Conservation (phyloP, 306 rosid genomes). For the Delonix regia region DNA sequence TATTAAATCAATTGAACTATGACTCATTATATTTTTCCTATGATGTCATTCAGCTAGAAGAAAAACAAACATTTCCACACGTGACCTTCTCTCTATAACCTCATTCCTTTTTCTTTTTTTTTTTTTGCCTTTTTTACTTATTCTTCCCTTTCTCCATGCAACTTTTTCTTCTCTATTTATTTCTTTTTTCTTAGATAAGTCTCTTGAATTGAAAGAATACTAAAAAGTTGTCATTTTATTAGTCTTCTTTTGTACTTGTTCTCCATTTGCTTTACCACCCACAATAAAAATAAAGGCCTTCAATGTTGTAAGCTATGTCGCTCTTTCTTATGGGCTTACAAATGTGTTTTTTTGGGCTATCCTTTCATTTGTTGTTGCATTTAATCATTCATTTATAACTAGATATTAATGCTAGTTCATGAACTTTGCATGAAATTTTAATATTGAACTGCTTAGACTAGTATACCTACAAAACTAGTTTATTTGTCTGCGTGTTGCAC, state of each 20-base stretch:
- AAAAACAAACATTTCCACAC: not conserved
- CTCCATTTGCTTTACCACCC: conserved; percentile 19
- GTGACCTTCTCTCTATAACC: too few species aligned
- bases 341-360: not conserved
- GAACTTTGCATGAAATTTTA: not conserved
- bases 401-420: not conserved
- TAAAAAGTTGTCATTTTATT: not conserved
- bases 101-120: not conserved
- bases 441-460: not conserved
- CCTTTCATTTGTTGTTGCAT: not conserved
- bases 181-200: conserved; percentile 40
- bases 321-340: conserved; percentile 5
- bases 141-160: conserved; percentile 40
- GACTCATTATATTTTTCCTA: not conserved
- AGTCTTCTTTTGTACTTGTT: conserved; percentile 20
- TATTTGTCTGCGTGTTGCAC: too few species aligned
- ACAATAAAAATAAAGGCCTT: conserved; percentile 42
- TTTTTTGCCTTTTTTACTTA: not conserved
- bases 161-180: conserved; percentile 36
- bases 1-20: not conserved
- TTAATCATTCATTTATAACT: not conserved
- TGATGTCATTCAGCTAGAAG: not conserved
- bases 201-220: conserved; percentile 14
- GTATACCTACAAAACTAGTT: not conserved
- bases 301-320: conserved; percentile 43